phyloP scores from a whole-genome alignment of 192 early-diverging fungal genomes.

The Piromyces finnis region DNA sequence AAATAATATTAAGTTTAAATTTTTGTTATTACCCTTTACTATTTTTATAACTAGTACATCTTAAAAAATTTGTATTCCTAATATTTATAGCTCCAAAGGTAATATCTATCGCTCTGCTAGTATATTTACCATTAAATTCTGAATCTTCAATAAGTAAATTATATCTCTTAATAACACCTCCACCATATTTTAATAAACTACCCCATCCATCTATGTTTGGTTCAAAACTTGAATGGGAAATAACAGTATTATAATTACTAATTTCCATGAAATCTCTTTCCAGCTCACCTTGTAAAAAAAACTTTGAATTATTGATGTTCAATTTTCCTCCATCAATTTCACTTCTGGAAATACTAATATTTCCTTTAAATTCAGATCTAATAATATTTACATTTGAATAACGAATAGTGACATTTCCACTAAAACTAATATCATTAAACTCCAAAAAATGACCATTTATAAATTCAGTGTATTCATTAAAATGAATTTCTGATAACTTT shows the following conservation, averaged over 20 bases:
- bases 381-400: not conserved
- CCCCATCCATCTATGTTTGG: not conserved
- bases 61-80: too few species aligned
- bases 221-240: not conserved
- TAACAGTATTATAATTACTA: not conserved
- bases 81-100: too few species aligned
- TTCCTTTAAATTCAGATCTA: not conserved
- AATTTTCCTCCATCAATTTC: not conserved
- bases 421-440: not conserved
- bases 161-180: not conserved
- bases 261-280: not conserved
- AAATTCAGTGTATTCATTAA: not conserved
- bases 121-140: too few species aligned
- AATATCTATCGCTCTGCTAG: too few species aligned
- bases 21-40: too few species aligned
- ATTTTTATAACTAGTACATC: too few species aligned
- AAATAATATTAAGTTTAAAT: too few species aligned
- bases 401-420: not conserved
- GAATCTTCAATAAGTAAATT: not conserved
- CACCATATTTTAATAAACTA: not conserved
- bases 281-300: not conserved
- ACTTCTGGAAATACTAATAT: not conserved
- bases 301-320: not conserved
- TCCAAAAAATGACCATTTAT: not conserved
- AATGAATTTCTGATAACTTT: not conserved